Conservation (phyloP, 495 filamentous ascomycete genomes). For the Penicillium bialowiezense region DNA sequence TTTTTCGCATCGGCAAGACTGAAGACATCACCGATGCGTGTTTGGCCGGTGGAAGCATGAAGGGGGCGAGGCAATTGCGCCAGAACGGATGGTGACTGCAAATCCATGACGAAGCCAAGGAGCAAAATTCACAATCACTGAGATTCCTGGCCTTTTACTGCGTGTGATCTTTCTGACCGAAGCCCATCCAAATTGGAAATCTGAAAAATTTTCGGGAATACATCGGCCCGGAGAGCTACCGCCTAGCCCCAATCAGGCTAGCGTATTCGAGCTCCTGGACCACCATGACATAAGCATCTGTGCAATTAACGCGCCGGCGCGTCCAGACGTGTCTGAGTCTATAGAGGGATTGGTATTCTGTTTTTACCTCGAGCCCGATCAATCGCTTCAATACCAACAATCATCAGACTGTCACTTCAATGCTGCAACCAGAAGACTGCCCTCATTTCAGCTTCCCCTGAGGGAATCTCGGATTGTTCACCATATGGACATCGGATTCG, state of each 20-base stretch:
- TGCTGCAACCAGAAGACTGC: neutral
- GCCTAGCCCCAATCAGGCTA: slow-evolving; percentile 13
- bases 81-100: slow-evolving; percentile 53
- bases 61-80: slow-evolving; percentile 65
- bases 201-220: slow-evolving; percentile 46
- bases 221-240: slow-evolving; percentile 23
- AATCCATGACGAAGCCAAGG: slow-evolving; percentile 33
- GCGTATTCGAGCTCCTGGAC: slow-evolving; percentile 1
- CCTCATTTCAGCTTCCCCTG: neutral
- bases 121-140: slow-evolving; percentile 6
- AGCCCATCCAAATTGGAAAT: slow-evolving; percentile 30
- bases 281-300: slow-evolving; percentile 18
- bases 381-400: neutral
- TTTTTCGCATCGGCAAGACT: slow-evolving; percentile 71
- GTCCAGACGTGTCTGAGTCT: slow-evolving; percentile 23
- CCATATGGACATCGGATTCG: slow-evolving; percentile 26
- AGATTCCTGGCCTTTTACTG: slow-evolving; percentile 20
- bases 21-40: slow-evolving; percentile 67
- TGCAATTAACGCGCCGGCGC: slow-evolving; percentile 21
- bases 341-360: slow-evolving; percentile 1
- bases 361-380: neutral
- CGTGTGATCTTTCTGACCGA: slow-evolving; percentile 20
- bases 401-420: neutral
- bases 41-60: slow-evolving; percentile 55
- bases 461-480: slow-evolving; percentile 5